Conservation (phyloP, 2,329 filamentous ascomycete genomes). For the Lachnellula arida region DNA sequence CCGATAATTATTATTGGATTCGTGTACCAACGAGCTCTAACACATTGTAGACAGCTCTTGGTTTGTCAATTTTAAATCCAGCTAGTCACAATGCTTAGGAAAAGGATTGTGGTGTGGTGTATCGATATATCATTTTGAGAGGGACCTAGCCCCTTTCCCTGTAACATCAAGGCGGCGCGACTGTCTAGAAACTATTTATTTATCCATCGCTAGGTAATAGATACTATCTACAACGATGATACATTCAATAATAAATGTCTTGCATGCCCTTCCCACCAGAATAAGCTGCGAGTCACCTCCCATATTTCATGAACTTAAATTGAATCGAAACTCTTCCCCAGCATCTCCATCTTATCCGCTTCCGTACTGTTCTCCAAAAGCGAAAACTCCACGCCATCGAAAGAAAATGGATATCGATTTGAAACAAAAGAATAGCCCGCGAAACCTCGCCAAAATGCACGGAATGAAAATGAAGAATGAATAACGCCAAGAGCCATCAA, state of each 20-base stretch:
- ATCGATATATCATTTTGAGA: too few species aligned
- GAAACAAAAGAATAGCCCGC: neutral
- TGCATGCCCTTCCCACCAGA: too few species aligned
- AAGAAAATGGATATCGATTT: conserved; percentile 16
- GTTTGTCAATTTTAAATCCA: too few species aligned
- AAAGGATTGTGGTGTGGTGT: too few species aligned
- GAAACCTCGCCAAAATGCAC: neutral
- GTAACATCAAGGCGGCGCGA: neutral
- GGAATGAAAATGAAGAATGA: conserved; percentile 6
- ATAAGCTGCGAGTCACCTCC: neutral
- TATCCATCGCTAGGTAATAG: conserved; percentile 10
- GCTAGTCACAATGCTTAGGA: too few species aligned
- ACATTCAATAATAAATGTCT: conserved; percentile 7
- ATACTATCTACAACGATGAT: conserved; percentile 19
- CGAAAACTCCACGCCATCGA: neutral
- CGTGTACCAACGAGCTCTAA: too few species aligned
- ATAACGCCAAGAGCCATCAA: conserved; percentile 8
- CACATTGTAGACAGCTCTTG: too few species aligned
- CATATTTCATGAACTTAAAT: conserved; percentile 13
- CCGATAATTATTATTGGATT: too few species aligned
- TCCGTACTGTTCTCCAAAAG: conserved; percentile 1
- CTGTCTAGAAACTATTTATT: conserved; percentile 8
- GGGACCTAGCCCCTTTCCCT: too few species aligned
- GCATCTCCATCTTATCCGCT: neutral
- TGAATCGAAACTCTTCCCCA: conserved; percentile 8